Base-by-base conservation (phyloP, 2,329 filamentous ascomycete genomes). In the Pleurostoma richardsiae region DNA sequence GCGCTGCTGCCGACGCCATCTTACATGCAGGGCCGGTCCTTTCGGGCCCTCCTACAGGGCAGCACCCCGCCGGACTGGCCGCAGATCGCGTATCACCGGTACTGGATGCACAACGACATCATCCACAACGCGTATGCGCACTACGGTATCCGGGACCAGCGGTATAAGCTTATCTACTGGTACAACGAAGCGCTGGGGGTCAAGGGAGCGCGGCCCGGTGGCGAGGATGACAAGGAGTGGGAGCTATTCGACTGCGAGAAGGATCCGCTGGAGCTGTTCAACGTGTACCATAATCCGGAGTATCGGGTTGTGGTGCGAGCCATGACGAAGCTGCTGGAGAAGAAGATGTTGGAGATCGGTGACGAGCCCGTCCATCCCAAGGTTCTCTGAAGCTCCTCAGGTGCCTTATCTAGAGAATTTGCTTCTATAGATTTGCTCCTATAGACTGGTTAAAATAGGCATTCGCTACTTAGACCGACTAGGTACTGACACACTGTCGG, bases 101-200 rank as follows among this genome's bases (percentile, higher is more conserved):
- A 79, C 58, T 79, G 74, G 74, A 79, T 79, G 75, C 71, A 79
- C 55, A 66, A 67, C 27, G 74, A 79, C 47, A 56, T 65, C 0
- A 72, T 74, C 6, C 74, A 79, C 49, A 54, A 75, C 5, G 72
- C 71, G 0, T 70, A 71, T 49, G 74, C 75, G 0, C 76, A 79
- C 54, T 79, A 79, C 45, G 76, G 75, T 2, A 62, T 77, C 5
- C 63, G 76, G 0, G 64, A 79, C 49, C 71, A 73, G 52, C 56
- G 72, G 4, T 78, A 77, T 52, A 79, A 79, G 64, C 52, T 79
- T 3, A 79, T 79, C 19, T 79, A 77, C 56, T 79, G 74, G 75
- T 80, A 79, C 50, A 74, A 74, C 42, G 71, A 78, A 52, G 64
- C 62, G 7, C 63, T 77, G 10, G 72, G 67, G 0, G 45, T 77